Evolutionary conservation across 2,329 filamentous ascomycete species (phyloP), one percentile per base, ranked within the genome.

Genomic region (Akanthomyces uredinophilus): DNA sequence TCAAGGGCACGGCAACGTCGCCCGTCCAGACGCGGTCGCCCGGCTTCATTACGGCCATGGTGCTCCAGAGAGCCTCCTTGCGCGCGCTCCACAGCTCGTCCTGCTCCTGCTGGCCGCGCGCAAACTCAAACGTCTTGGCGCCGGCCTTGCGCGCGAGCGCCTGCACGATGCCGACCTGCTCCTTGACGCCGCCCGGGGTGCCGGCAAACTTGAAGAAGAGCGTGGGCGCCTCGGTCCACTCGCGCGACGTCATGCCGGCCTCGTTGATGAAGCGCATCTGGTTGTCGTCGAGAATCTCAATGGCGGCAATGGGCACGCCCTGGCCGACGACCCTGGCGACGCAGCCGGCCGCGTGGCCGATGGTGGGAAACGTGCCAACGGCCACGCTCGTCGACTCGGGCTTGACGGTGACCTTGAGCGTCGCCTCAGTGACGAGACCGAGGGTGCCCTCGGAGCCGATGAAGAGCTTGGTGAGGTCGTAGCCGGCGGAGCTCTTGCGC

Each of bases 361-460:
- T 78, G 32, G 76, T 71, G 10, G 75, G 75, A 71, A 84, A 84
- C 61, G 78, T 77, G 53, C 83, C 85, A 18, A 96, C 89, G 4
- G 92, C 93, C 3, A 96, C 93, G 65, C 84, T 91, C 54, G 89
- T 90, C 64, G 87, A 88, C 67, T 89, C 86, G 1, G 93, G 92
- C 72, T 88, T 88, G 27, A 92, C 88, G 0, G 91, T 92, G 47
- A 97, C 81, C 77, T 96, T 96, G 68, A 97, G 80, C 3, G 89
- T 93, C 5, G 92, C 93, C 78, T 97, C 93, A 0, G 93, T 96
- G 44, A 96, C 90, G 14, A 97, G 84, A 10, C 93, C 93, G 1
- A 97, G 85, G 1, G 93, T 97, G 53, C 93, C 93, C 78, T 97
- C 93, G 68, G 89, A 92, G 51, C 93, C 93, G 73, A 96, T 89